These are phyloP conservation scores for Annona cherimola DNA, from an alignment of 164 flowering plant species.

Conservation along the genomic window DNA sequence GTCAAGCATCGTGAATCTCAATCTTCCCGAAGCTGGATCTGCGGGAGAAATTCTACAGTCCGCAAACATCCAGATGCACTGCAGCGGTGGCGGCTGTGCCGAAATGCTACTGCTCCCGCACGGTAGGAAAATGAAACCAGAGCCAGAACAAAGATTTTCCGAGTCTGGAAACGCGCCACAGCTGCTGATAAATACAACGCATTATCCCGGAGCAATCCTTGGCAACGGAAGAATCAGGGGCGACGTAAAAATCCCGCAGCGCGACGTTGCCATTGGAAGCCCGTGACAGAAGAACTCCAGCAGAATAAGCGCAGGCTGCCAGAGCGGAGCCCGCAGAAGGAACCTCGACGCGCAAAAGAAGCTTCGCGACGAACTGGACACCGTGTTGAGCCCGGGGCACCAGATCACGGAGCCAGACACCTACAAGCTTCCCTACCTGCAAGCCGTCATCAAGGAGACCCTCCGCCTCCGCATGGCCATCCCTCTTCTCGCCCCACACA, in stretches of 20 bases:
- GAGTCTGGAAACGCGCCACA: slow-evolving; percentile 55
- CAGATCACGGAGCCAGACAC: slow-evolving; percentile 76
- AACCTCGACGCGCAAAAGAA: slow-evolving; percentile 63
- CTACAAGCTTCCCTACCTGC: slow-evolving; percentile 69
- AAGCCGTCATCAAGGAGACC: slow-evolving; percentile 84
- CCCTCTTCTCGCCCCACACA: slow-evolving; percentile 92
- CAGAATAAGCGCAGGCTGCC: slow-evolving; percentile 61
- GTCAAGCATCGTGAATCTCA: slow-evolving; percentile 19
- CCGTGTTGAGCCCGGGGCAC: slow-evolving; percentile 51
- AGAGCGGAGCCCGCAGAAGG: slow-evolving; percentile 67
- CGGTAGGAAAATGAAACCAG: slow-evolving; percentile 45
- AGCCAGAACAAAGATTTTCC: slow-evolving; percentile 50
- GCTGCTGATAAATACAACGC: slow-evolving; percentile 41
- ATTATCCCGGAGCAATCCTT: slow-evolving; percentile 64
- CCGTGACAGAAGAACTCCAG: slow-evolving; percentile 46
- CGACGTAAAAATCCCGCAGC: slow-evolving; percentile 42
- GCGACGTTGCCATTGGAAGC: slow-evolving; percentile 34
- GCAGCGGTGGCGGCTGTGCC: slow-evolving; percentile 29
- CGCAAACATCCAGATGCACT: slow-evolving; percentile 43
- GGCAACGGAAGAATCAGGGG: slow-evolving; percentile 30
- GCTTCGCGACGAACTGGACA: slow-evolving; percentile 60
- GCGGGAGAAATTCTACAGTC: slow-evolving; percentile 54
- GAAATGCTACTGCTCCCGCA: slow-evolving; percentile 17
- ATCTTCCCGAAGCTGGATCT: too few relatives aligned
- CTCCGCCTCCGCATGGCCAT: slow-evolving; percentile 83